These are phyloP conservation scores for Phytomonas francai DNA, from an alignment of 208 protist species.

Conservation along the genomic window DNA sequence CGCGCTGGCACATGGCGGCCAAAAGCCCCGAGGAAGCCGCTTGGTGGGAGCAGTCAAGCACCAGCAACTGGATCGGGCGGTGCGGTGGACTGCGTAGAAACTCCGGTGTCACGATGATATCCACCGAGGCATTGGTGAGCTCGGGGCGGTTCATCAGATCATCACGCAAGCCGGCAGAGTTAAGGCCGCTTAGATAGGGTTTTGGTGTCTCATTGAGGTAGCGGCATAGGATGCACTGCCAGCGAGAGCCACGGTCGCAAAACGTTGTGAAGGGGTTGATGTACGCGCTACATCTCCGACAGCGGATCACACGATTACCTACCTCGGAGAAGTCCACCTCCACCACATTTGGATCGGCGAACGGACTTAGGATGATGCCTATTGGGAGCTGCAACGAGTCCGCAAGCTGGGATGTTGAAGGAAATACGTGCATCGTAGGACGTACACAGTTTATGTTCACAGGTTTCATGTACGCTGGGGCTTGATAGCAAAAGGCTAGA, in stretches of 20 bases:
- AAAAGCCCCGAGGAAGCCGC: conserved; percentile 86
- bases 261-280: conserved; percentile 97
- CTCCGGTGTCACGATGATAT: conserved; percentile 93
- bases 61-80: conserved; percentile 91
- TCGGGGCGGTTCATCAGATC: conserved; percentile 86
- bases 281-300: conserved; percentile 90
- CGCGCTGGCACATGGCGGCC: conserved; percentile 48
- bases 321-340: conserved; percentile 62
- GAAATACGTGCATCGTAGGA: conserved; percentile 56
- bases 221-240: conserved; percentile 94
- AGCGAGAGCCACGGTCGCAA: conserved; percentile 85
- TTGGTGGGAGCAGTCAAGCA: conserved; percentile 93
- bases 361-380: conserved; percentile 68
- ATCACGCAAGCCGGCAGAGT: conserved; percentile 72
- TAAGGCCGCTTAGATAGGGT: conserved; percentile 53
- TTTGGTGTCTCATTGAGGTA: conserved; percentile 85
- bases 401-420: conserved; percentile 39
- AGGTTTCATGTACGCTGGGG: conserved; percentile 39
- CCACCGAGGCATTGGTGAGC: conserved; percentile 80
- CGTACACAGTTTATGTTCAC: conserved; percentile 40
- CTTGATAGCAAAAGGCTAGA: conserved; percentile 21
- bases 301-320: conserved; percentile 72
- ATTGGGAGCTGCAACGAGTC: conserved; percentile 60
- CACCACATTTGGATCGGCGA: conserved; percentile 45
- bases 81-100: conserved; percentile 91